phyloP scores from a whole-genome alignment of 257 asterid species.

The Rubia yunnanensis region DNA sequence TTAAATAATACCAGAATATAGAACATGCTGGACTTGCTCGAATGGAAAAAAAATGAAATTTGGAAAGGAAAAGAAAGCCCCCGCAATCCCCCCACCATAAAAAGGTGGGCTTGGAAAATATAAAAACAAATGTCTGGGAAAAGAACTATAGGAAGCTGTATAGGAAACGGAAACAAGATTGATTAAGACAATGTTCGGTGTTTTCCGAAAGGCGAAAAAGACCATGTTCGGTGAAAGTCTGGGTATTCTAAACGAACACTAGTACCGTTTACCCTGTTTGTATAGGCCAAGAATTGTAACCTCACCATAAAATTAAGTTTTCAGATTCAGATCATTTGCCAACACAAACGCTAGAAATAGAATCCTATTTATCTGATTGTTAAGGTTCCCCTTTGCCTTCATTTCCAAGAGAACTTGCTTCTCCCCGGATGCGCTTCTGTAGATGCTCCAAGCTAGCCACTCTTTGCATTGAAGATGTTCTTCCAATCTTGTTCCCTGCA shows the following conservation, averaged over 20 bases:
- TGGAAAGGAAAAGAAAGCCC: too few species aligned
- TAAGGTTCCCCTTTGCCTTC: constrained; percentile 25
- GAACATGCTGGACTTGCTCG: too few species aligned
- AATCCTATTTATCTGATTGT: not conserved
- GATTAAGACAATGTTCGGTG: too few species aligned
- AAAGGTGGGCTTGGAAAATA: too few species aligned
- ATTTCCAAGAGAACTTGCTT: constrained; percentile 26
- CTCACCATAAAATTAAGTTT: constrained; percentile 6
- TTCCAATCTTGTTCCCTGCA: constrained; percentile 31
- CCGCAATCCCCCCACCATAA: too few species aligned
- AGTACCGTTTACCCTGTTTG: not conserved
- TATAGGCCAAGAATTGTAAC: constrained; percentile 11
- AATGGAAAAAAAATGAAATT: too few species aligned
- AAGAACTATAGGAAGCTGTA: too few species aligned
- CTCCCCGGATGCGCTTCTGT: constrained; percentile 75
- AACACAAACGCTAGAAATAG: not conserved
- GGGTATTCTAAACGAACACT: not conserved
- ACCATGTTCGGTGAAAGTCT: not conserved
- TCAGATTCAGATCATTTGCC: not conserved
- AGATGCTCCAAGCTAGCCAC: constrained; percentile 93
- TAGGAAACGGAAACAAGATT: too few species aligned
- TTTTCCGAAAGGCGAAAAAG: too few species aligned
- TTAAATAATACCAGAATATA: too few species aligned
- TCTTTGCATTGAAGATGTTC: constrained; percentile 66
- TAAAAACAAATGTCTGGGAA: too few species aligned